Base-by-base conservation (phyloP, 2,329 filamentous ascomycete species). In the Aspergillus latus region DNA sequence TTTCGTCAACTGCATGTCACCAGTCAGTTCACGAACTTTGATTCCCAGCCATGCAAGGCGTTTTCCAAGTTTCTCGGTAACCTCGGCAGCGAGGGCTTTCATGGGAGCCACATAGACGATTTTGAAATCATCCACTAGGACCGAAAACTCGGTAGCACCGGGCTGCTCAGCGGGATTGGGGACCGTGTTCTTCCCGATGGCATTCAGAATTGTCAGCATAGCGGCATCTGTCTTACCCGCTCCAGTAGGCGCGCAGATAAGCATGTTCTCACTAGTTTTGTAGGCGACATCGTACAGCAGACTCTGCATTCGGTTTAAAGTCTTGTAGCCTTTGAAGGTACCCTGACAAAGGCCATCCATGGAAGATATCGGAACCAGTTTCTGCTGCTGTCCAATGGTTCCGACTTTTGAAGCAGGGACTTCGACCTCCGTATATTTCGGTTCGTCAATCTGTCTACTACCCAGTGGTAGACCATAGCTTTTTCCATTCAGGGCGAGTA, bases 41-140 rank as follows among this genome's bases (percentile, higher is more conserved):
- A 99, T 86, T 6, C 92, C 93, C 5, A 99, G 83, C 95, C 95
- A 99, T 2, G 90, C 88, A 3, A 99, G 83, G 28, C 93, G 87
- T 72, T 91, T 96, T 46, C 92, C 89, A 2, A 99, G 80, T 76
- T 99, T 99, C 36, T 92, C 90, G 0, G 94, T 97, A 40, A 99
- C 89, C 75, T 99, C 94, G 6, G 95, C 94, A 4, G 95, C 95
- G 15, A 99, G 80, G 0, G 94, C 95, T 74, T 99, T 99, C 95
- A 99, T 99, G 0, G 94, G 95, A 1, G 95, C 94, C 40, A 99
- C 94, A 66, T 99, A 99, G 55, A 99, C 92, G 65, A 99, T 93
- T 75, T 99, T 97, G 82, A 97, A 97, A 65, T 96, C 90, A 51
- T 96, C 89, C 0, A 85, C 78, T 56, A 88, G 82, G n/a, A 96